A percentile compares a stretch with the other conserved stretches of the same genome.
Conservation (phyloP, 225 moss, liverwort and hornwort genomes). For the Anthoceros angustus region DNA sequence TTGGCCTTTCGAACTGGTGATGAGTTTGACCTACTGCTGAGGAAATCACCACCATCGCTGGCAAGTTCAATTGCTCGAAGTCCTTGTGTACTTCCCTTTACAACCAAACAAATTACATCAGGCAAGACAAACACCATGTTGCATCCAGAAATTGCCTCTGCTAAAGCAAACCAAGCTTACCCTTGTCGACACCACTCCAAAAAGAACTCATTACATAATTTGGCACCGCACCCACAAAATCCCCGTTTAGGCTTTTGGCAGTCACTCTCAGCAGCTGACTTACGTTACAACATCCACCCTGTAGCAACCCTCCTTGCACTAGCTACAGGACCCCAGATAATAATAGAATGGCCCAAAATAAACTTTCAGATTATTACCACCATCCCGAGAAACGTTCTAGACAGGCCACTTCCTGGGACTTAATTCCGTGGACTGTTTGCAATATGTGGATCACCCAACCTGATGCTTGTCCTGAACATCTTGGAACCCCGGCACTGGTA, state of each 20-base stretch:
- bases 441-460: background rate
- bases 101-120: conserved; percentile 1
- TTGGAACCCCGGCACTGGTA: background rate
- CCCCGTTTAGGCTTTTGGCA: no score
- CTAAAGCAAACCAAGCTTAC: background rate
- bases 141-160: background rate
- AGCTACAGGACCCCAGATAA: no score
- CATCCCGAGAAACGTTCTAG: background rate
- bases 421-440: background rate
- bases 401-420: background rate
- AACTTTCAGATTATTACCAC: background rate
- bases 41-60: background rate
- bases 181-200: background rate
- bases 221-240: no score
- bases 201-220: background rate
- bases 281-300: no score
- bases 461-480: background rate
- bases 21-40: background rate
- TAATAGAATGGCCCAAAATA: no score
- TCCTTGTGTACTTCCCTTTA: background rate
- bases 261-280: no score
- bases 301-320: no score
- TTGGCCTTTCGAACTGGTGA: background rate
- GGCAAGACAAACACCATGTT: background rate
- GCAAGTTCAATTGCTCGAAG: background rate